Evolutionary conservation across 2,329 filamentous ascomycete genomes (phyloP).

Genomic region (Cadophora sp.): DNA sequence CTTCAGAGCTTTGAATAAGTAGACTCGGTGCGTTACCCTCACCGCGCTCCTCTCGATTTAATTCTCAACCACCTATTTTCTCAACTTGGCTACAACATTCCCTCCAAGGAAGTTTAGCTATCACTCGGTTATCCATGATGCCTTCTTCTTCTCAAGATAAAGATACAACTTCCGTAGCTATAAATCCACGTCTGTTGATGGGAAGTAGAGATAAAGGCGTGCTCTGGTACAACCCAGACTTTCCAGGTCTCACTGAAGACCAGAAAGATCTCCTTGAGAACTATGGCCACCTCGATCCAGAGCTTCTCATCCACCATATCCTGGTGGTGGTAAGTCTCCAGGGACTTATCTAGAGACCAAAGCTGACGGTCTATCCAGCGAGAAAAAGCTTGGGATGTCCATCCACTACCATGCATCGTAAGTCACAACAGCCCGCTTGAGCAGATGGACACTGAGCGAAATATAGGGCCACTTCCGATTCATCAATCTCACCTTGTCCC

Average conservation of each 20-base stretch:
- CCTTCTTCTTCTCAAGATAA: neutral
- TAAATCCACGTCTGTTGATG: neutral
- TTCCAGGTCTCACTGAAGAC: neutral
- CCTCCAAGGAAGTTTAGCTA: too few relatives aligned
- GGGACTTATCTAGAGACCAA: neutral
- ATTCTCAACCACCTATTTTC: too few relatives aligned
- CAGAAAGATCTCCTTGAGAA: conserved; percentile 13
- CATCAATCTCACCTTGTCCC: conserved; percentile 29
- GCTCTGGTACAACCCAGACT: neutral
- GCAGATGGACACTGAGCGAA: neutral
- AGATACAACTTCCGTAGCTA: neutral
- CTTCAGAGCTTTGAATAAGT: too few relatives aligned
- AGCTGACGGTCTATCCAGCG: conserved; percentile 20
- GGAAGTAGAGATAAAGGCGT: neutral
- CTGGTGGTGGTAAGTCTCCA: neutral
- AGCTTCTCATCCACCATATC: conserved; percentile 4
- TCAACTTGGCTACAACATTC: neutral
- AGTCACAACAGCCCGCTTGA: neutral
- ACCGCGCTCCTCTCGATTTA: too few relatives aligned
- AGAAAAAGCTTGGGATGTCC: conserved; percentile 30
- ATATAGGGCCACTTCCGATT: conserved; percentile 28
- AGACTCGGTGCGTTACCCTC: too few relatives aligned
- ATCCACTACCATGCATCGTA: conserved; percentile 32
- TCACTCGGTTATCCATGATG: neutral
- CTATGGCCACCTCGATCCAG: conserved; percentile 1